Conservation (phyloP, 306 rosid species). For the Prunus mume region DNA sequence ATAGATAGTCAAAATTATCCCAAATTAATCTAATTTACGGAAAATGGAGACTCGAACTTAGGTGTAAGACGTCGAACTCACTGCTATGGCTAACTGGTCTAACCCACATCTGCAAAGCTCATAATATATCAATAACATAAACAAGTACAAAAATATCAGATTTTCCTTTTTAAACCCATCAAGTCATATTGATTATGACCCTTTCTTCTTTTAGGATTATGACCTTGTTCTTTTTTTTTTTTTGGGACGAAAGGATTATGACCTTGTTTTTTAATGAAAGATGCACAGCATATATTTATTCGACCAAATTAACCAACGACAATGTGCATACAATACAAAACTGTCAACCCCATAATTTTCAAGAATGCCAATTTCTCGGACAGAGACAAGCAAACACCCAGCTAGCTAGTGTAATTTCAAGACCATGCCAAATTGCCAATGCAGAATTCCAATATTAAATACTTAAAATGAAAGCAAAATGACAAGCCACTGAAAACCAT, state of each 20-base stretch:
- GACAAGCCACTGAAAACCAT: no score
- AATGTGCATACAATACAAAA: not conserved
- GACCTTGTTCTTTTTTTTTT: not conserved
- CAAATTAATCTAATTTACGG: no score
- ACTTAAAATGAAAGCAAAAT: no score
- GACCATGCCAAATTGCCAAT: not conserved
- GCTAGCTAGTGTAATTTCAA: not conserved
- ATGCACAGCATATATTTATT: not conserved
- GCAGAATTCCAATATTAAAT: not conserved
- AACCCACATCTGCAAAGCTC: no score
- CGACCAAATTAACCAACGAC: not conserved
- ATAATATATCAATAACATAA: no score
- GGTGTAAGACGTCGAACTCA: rapidly evolving
- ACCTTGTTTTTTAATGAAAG: not conserved
- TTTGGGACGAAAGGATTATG: not conserved
- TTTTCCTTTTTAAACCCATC: no score
- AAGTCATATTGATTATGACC: no score
- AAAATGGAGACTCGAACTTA: no score
- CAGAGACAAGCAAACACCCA: not conserved
- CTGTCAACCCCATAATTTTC: not conserved
- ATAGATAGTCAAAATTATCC: no score
- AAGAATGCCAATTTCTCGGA: not conserved
- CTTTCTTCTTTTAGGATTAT: not conserved
- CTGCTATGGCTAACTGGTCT: no score
- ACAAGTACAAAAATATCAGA: no score